phyloP scores from a whole-genome alignment of 2,329 filamentous ascomycete species.

The Thielaviopsis punctulata region DNA sequence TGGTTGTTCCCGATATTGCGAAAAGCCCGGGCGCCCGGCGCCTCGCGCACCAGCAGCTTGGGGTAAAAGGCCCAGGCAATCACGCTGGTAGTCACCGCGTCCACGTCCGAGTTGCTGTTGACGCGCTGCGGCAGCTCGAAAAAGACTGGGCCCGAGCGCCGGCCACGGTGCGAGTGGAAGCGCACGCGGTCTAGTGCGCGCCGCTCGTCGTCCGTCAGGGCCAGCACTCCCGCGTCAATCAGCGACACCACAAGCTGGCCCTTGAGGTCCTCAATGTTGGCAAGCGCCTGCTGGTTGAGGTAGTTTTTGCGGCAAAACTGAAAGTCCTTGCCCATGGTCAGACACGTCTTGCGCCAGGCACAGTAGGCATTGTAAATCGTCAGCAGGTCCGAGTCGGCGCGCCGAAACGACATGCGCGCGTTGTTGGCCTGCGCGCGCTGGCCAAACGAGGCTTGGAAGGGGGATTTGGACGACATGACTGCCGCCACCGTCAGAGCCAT shows the following conservation, averaged over 20 bases:
- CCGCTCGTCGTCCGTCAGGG: conserved; percentile 56
- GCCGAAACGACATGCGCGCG: conserved; percentile 60
- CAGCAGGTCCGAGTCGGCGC: conserved; percentile 77
- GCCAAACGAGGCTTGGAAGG: conserved; percentile 75
- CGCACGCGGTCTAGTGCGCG: conserved; percentile 50
- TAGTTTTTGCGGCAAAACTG: conserved; percentile 93
- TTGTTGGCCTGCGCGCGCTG: conserved; percentile 68
- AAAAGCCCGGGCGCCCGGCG: conserved; percentile 52
- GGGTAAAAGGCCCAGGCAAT: conserved; percentile 94
- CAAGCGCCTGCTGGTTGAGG: conserved; percentile 70
- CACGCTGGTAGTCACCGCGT: conserved; percentile 61
- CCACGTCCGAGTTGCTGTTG: conserved; percentile 62
- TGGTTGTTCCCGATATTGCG: conserved; percentile 90
- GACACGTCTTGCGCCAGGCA: conserved; percentile 72
- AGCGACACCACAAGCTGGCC: conserved; percentile 74
- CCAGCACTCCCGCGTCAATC: conserved; percentile 69
- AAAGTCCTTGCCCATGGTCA: conserved; percentile 54
- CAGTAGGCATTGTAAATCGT: conserved; percentile 89
- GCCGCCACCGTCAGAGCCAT: conserved; percentile 83
- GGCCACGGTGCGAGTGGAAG: conserved; percentile 32
- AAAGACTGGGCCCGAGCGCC: conserved; percentile 49
- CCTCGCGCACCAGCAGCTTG: conserved; percentile 70
- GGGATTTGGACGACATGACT: conserved; percentile 85
- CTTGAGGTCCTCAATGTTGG: conserved; percentile 91
- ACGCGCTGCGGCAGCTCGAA: conserved; percentile 66